Conservation (phyloP, 768 basidiomycete genomes). For the Xerocomus potaroensis region DNA sequence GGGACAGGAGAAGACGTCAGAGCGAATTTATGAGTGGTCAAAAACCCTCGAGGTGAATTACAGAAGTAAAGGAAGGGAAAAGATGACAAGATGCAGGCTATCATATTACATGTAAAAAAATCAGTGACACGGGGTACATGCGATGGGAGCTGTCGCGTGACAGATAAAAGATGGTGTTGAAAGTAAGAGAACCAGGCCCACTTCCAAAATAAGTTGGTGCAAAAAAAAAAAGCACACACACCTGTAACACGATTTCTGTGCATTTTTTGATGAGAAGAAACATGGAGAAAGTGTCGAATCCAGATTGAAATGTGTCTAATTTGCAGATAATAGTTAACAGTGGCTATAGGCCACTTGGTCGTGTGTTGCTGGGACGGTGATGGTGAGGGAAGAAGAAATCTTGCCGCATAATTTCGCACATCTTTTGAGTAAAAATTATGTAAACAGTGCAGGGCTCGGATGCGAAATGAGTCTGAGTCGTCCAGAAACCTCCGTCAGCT, state of each 20-base stretch:
- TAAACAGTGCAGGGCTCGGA: constrained; percentile 19
- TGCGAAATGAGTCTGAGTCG: constrained; percentile 3
- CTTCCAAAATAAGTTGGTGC: constrained; percentile 24
- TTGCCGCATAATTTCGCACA: constrained; percentile 14
- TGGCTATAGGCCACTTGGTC: constrained; percentile 29
- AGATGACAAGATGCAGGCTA: constrained; percentile 15
- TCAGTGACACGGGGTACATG: constrained; percentile 29
- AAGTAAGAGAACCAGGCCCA: constrained; percentile 14
- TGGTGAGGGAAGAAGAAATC: constrained; percentile 26
- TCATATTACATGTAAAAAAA: constrained; percentile 37
- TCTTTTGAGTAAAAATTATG: constrained; percentile 32
- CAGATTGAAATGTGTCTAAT: constrained; percentile 32
- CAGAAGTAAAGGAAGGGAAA: constrained; percentile 19
- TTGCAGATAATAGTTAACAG: constrained; percentile 11
- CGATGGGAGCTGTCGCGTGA: constrained; percentile 36
- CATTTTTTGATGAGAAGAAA: constrained; percentile 35
- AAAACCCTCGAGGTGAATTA: constrained; percentile 17
- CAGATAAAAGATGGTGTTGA: constrained; percentile 30
- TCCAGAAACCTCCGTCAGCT: too few species aligned
- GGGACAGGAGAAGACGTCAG: constrained; percentile 20
- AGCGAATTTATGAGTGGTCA: constrained; percentile 26
- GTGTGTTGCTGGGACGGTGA: constrained; percentile 31
- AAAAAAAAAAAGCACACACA: constrained; percentile 23
- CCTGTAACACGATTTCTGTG: constrained; percentile 35
- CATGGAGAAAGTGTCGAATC: constrained; percentile 33